Base-by-base conservation (phyloP, 441 rosid species). In the Manihot esculenta region DNA sequence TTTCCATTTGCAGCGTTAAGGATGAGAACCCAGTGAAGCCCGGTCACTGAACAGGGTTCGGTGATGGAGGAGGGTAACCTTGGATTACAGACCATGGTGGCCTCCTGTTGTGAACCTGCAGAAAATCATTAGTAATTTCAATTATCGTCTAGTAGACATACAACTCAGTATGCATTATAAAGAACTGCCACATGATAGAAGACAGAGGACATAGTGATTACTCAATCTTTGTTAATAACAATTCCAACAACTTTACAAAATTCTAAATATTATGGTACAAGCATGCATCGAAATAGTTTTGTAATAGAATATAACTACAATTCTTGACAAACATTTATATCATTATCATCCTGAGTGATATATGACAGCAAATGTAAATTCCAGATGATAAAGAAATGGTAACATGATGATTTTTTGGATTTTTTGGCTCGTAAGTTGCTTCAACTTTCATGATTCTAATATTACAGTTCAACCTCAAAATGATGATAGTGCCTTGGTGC, bases 31-130 rank as follows among this genome's bases (percentile, higher is more conserved):
- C 20, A 0, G 6, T 1, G 45, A 57, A 67, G 60, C 47, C 54
- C 45, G 15, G 76, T 88, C 66, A 89, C 30, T 58, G 69, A 75
- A 87, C 82, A 18, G 77, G 55, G 26, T 81, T 51, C 24, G 80
- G 41, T 62, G 84, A 64, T 44, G 81, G 84, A 53, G 84, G 68
- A 13, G 75, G 74, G 72, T 79, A 77, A 55, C 94, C 94, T 70
- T 92, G 97, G 67, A 86, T 92, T 33, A 70, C 82, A 51, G 92
- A 89, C 99, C 92, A 94, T 2, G 92, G 90, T 59, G 89, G 82
- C 14, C 97, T 87, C 76, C 73, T 76, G 77, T 93, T 93, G 76
- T 87, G 82, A 47, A 63, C 94, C 98, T 93, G 74, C 66, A 80
- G 64, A 24, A 50, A 59, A 74, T 50, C 63, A 76, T 59, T n/a